These are phyloP conservation scores for Zoysia pacifica DNA, from an alignment of 176 grass and related monocot genomes.

Conservation along the genomic window DNA sequence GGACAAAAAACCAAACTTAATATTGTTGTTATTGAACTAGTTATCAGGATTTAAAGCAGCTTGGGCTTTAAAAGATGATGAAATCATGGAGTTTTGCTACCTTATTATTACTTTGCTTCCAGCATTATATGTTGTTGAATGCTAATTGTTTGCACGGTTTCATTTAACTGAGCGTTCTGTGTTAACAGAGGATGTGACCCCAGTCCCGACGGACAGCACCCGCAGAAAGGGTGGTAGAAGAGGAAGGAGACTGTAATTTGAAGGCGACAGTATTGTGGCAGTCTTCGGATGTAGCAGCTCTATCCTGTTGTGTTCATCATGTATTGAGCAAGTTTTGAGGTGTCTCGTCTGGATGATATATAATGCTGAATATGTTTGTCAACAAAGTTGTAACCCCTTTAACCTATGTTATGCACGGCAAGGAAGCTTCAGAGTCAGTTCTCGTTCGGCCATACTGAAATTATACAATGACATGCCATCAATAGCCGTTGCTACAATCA, in stretches of 20 bases:
- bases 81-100: too few species aligned
- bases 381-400: background rate
- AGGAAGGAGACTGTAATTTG: slow-evolving; percentile 54
- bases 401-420: background rate
- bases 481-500: background rate
- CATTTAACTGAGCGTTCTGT: background rate
- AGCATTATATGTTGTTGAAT: background rate
- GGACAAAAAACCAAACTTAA: too few species aligned
- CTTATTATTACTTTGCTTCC: background rate
- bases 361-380: background rate
- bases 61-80: too few species aligned
- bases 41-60: too few species aligned
- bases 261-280: background rate
- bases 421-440: background rate
- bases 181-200: slow-evolving; percentile 55
- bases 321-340: background rate
- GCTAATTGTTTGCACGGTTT: background rate
- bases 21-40: too few species aligned
- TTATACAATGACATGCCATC: background rate
- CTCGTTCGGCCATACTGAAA: background rate
- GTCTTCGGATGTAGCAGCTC: slow-evolving; percentile 1
- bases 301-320: background rate
- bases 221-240: slow-evolving; percentile 65
- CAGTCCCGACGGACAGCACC: slow-evolving; percentile 59
- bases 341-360: background rate